These are phyloP conservation scores for Russula abietina DNA, from an alignment of 768 basidiomycete species.

Conservation along the genomic window DNA sequence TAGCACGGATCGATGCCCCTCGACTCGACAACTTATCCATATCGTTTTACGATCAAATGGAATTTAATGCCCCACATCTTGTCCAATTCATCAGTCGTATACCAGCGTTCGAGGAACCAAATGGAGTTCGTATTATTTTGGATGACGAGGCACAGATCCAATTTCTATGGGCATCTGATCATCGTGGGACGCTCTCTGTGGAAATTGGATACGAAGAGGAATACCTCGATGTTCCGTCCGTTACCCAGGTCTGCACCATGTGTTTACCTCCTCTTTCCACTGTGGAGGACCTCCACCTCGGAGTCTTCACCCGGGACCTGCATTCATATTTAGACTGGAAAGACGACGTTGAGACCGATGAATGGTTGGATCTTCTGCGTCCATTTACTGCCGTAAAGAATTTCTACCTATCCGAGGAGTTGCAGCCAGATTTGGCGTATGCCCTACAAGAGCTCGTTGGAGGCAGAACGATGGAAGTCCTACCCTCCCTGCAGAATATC, in stretches of 20 bases:
- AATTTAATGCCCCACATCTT: background rate
- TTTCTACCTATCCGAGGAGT: background rate
- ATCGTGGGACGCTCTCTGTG: no score
- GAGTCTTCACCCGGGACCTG: no score
- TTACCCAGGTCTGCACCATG: background rate
- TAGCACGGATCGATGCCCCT: background rate
- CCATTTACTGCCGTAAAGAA: background rate
- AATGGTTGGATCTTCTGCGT: background rate
- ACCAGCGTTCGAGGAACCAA: no score
- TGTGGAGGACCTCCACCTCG: background rate
- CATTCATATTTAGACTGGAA: background rate
- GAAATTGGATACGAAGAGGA: accelerated
- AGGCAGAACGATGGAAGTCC: background rate
- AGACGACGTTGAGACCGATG: background rate
- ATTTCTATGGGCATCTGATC: background rate
- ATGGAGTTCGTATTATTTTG: background rate
- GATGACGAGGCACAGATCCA: accelerated
- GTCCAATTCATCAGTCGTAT: background rate
- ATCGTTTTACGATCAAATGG: background rate
- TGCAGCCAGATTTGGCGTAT: background rate
- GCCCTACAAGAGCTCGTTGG: background rate
- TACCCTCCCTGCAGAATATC: background rate
- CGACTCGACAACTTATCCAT: background rate
- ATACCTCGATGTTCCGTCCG: background rate
- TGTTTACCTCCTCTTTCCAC: background rate